Base-by-base conservation (phyloP, 2,329 filamentous ascomycete genomes). In the Helminthosporium solani region DNA sequence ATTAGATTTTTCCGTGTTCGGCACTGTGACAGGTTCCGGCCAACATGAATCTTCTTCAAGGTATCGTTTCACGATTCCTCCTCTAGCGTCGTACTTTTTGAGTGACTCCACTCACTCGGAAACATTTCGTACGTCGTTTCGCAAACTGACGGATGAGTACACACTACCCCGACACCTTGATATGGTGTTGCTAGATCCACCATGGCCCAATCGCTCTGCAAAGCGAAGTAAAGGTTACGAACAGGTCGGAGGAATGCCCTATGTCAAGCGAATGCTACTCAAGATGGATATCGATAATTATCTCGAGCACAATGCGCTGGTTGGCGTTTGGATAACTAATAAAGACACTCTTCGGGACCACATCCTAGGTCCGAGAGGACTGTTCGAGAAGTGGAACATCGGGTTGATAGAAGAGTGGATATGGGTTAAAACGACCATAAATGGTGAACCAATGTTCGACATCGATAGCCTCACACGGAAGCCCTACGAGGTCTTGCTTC, bases 281-380 rank as follows among this genome's bases (percentile, higher is more conserved):
- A 58, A 52, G 14, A 73, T 75, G 70, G 68, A 73, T 45, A 62
- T 90, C 2, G 70, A 78, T 12, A 61, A 44, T 28, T 63, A 63
- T 52, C 54, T 70, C 8, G 63, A 62, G 43, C 62, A 63, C 46
- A 61, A 66, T 33, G 64, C 58, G 3, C 67, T 88, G 1, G 78
- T 91, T 0, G 87, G 80, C 15, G 70, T 92, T 16, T 92, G 88
- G 88, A 77, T 90, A 45, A 92, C 88, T 40, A 92, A 92, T 68
- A 88, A 84, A 52, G 70, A 78, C 2, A 74, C 75, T 15, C 62
- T 81, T 12, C 72, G 81, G 18, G 74, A 83, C 2, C 68, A 80
- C 18, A 76, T 78, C 15, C 70, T 90, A 0, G 78, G 61, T 34
- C 73, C 76, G 0, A 66, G 72, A 2, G 84, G 84, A 1, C 53